phyloP scores from a whole-genome alignment of 768 basidiomycete genomes.

The Amanita muscaria region DNA sequence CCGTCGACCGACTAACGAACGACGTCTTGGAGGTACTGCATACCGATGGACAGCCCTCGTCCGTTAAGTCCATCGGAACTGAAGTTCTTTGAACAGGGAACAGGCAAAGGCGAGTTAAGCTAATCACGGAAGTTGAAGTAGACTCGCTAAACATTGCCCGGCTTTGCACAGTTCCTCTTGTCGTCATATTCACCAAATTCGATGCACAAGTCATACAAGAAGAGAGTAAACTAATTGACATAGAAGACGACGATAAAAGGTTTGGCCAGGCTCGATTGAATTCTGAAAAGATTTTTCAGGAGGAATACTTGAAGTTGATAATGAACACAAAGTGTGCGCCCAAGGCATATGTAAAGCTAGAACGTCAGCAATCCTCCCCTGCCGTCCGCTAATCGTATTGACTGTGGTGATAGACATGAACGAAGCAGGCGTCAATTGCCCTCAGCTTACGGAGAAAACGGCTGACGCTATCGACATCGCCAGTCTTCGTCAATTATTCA shows the following conservation, averaged over 20 bases:
- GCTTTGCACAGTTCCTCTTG: constrained; percentile 24
- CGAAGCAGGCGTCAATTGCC: constrained; percentile 7
- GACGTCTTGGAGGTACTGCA: constrained; percentile 27
- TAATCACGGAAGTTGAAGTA: too few relatives aligned
- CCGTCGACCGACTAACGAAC: not conserved
- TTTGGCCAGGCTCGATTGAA: not conserved
- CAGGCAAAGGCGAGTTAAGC: constrained; percentile 17
- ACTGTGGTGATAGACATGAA: constrained; percentile 9
- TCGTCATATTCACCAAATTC: constrained; percentile 30
- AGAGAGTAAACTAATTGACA: constrained; percentile 5
- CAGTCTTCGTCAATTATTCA: constrained; percentile 14
- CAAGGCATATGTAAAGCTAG: constrained; percentile 12
- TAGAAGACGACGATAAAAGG: constrained; percentile 10
- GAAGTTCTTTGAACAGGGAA: constrained; percentile 22
- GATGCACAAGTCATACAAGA: constrained; percentile 20
- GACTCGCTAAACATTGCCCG: too few relatives aligned
- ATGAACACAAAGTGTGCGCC: constrained; percentile 12
- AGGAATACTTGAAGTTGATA: not conserved
- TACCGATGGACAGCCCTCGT: constrained; percentile 20
- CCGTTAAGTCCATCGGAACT: constrained; percentile 21
- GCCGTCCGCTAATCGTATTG: constrained; percentile 8
- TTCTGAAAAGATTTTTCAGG: constrained; percentile 1
- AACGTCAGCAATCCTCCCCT: constrained; percentile 16
- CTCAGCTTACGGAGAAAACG: constrained; percentile 6
- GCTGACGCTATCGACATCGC: constrained; percentile 12